Evolutionary conservation across 441 rosid genomes (phyloP).

Genomic region (Raphanus hybrid): DNA sequence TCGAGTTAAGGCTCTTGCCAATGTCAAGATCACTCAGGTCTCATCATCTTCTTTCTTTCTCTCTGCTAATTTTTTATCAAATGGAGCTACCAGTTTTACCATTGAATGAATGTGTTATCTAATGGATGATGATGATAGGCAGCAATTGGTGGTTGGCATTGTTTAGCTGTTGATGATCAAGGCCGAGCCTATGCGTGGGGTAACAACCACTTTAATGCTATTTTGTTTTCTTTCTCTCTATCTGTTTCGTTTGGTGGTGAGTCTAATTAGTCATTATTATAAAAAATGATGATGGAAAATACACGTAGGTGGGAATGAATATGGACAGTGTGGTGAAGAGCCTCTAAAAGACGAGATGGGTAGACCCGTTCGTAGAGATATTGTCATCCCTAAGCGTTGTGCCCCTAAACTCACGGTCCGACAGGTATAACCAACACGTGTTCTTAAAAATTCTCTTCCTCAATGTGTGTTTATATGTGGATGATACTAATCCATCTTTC

Average conservation of each 20-base stretch:
- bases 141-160: slow-evolving; percentile 99
- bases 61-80: neutral
- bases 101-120: no score
- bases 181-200: slow-evolving; percentile 99
- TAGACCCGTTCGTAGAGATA: slow-evolving; percentile 82
- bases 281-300: neutral
- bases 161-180: slow-evolving; percentile 97
- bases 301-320: slow-evolving; percentile 87
- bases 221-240: neutral
- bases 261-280: neutral
- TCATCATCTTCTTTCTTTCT: slow-evolving; percentile 2
- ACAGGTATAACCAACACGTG: slow-evolving; percentile 55
- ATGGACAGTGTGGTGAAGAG: slow-evolving; percentile 99
- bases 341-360: slow-evolving; percentile 86
- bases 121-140: slow-evolving; percentile 59
- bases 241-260: slow-evolving; percentile 5
- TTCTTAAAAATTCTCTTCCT: neutral
- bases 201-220: slow-evolving; percentile 30
- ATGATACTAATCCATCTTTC: slow-evolving; percentile 10
- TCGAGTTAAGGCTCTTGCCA: slow-evolving; percentile 79
- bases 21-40: slow-evolving; percentile 90
- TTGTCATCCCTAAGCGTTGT: slow-evolving; percentile 90
- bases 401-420: slow-evolving; percentile 84
- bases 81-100: neutral
- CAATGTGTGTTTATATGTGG: neutral